Conservation (phyloP, 352 stramenopile genomes). For the Pythium monospermum region DNA sequence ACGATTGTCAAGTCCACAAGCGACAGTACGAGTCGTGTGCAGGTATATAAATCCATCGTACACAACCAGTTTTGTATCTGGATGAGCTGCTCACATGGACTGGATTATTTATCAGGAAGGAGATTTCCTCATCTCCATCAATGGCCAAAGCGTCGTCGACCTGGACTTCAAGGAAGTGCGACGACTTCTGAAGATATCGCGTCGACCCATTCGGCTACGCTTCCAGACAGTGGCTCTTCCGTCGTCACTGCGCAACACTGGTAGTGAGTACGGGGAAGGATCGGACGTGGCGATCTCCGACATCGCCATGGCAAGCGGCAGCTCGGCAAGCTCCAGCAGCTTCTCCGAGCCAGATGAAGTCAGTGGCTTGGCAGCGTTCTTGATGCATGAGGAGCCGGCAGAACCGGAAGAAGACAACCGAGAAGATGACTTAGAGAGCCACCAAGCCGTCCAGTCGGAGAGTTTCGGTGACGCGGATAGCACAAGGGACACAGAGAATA, state of each 20-base stretch:
- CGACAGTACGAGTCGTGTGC: constrained; percentile 11
- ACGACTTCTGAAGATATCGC: constrained; percentile 61
- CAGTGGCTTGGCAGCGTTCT: constrained; percentile 26
- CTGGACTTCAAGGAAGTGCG: constrained; percentile 65
- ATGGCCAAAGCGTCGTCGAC: constrained; percentile 57
- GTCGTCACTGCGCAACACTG: constrained; percentile 1
- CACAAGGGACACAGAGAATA: constrained; percentile 62
- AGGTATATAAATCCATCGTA: constrained; percentile 13
- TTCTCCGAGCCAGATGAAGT: constrained; percentile 18
- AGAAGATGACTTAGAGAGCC: constrained; percentile 65
- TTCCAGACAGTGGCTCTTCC: constrained; percentile 32
- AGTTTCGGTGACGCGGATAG: constrained; percentile 76
- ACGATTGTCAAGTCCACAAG: constrained; percentile 23
- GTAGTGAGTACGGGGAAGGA: constrained; percentile 9
- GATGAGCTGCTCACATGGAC: neutral
- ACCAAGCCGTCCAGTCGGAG: constrained; percentile 65
- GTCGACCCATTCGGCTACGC: constrained; percentile 55
- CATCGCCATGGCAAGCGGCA: constrained; percentile 17
- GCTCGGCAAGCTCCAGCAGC: constrained; percentile 10
- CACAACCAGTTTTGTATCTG: no score
- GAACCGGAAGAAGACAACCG: constrained; percentile 25
- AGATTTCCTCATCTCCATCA: constrained; percentile 63
- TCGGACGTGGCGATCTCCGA: constrained; percentile 16
- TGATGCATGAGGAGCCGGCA: constrained; percentile 21
- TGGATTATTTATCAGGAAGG: constrained; percentile 39